Percentiles rank a stretch among this genome's conserved stretches.
phyloP scores from a whole-genome alignment of 352 stramenopile genomes.

The Phytophthora europaea region DNA sequence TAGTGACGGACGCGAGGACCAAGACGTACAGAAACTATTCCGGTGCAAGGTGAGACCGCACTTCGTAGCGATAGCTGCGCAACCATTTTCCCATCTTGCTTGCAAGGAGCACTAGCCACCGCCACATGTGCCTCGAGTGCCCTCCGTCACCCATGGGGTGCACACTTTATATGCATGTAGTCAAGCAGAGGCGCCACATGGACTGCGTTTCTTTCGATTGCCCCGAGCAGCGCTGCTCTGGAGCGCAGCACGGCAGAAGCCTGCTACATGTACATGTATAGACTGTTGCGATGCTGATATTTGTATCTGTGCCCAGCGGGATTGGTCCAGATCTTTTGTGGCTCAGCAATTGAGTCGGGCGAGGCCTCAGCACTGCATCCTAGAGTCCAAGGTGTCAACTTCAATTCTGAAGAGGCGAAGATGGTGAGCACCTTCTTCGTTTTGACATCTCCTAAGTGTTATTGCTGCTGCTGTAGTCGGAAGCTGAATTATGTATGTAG shows the following conservation, averaged over 20 bases:
- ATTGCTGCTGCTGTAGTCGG: not conserved
- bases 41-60: constrained; percentile 7
- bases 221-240: constrained; percentile 8
- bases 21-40: constrained; percentile 26
- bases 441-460: not conserved
- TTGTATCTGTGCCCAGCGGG: not conserved
- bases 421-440: constrained; percentile 2
- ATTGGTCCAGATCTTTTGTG: not conserved
- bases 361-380: not conserved
- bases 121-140: constrained; percentile 1
- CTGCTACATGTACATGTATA: too few species aligned
- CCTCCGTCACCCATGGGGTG: constrained; percentile 21
- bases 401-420: constrained; percentile 27
- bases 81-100: constrained; percentile 25
- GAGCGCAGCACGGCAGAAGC: not conserved
- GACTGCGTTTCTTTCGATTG: constrained; percentile 33
- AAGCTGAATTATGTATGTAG: not conserved
- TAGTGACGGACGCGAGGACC: constrained; percentile 1
- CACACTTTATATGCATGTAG: constrained; percentile 14
- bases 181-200: constrained; percentile 19
- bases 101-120: constrained; percentile 22
- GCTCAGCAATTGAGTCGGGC: not conserved
- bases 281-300: not conserved
- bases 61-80: constrained; percentile 3
- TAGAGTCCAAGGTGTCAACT: constrained; percentile 2